A percentile compares a stretch with the other conserved stretches of the same genome.
phyloP scores from a whole-genome alignment of 306 rosid genomes.

The Vicia sativa region DNA sequence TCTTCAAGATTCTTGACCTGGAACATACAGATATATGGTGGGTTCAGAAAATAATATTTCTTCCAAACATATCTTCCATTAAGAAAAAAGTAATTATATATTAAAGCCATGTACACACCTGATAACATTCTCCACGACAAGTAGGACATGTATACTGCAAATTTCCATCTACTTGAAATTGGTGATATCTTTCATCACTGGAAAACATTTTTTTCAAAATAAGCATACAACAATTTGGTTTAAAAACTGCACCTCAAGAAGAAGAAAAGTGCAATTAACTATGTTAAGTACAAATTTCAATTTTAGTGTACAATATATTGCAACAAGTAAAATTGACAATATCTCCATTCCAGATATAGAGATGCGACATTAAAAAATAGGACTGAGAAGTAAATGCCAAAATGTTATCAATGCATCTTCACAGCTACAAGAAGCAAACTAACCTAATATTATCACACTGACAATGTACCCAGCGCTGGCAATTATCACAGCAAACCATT shows the following conservation, averaged over 20 bases:
- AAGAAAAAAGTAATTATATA: not conserved
- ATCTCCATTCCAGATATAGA: slow-evolving; percentile 16
- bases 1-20: slow-evolving; percentile 91
- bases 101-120: slow-evolving; percentile 56
- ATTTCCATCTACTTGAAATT: slow-evolving; percentile 92
- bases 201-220: slow-evolving; percentile 41
- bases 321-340: slow-evolving; percentile 6
- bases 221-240: slow-evolving; percentile 30
- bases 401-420: slow-evolving; percentile 9
- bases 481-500: slow-evolving; percentile 96
- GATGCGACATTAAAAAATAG: slow-evolving; percentile 12
- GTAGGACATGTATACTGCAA: slow-evolving; percentile 93
- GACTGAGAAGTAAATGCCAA: slow-evolving; percentile 16
- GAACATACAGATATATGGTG: slow-evolving; percentile 9
- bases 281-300: slow-evolving; percentile 4
- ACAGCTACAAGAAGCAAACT: slow-evolving; percentile 27
- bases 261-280: slow-evolving; percentile 14
- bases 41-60: slow-evolving; percentile 26
- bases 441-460: slow-evolving; percentile 96
- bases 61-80: not conserved
- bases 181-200: slow-evolving; percentile 92
- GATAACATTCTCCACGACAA: slow-evolving; percentile 95
- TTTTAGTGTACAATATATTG: not conserved
- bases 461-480: slow-evolving; percentile 99
- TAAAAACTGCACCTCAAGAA: slow-evolving; percentile 15